Evolutionary conservation across 305 asterid species (phyloP), one percentile per base, ranked within the genome.

Genomic region (Plantago coronopus): DNA sequence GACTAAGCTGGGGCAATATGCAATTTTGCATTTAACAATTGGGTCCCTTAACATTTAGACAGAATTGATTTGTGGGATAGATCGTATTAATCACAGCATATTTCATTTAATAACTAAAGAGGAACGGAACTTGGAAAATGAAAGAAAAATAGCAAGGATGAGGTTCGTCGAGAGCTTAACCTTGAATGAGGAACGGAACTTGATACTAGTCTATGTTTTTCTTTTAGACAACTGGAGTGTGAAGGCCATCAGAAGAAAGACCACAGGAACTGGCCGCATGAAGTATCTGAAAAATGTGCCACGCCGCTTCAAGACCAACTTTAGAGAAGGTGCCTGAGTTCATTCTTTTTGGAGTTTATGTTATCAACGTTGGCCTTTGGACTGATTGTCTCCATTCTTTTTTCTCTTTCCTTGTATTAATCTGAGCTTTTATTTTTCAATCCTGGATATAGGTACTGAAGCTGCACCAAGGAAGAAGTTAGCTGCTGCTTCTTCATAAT

Each of bases 251-350:
- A 83, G 98, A 58, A 57, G 98, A 67, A 91, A 91, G 96, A 91
- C 96, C 7, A 86, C 98, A 2, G 98, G 96, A 25, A 88, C 95
- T 55, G 98, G 98, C 7, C 95, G 98, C 58, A 91, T 91, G 98
- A 91, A 91, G 88, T 91, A 91, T 54, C 85, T 86, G 23, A 94
- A 96, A 65, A 55, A 91, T 10, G 95, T 91, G n/a, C 85, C 95
- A 44, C 89, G 94, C 76, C 73, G 98, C 66, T 91, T 91, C 79
- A 91, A 91, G 88, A 86, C 96, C 65, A 80, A 81, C 75, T 91
- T 91, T 71, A 88, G 96, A 84, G 97, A 89, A 87, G 97, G 97
- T 87, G 63, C 18, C 2, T 2, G 14, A 0, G 0, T 54, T 54
- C 7, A 10, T 27, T 27, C n/a, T 13, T 14, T 34, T 17, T 3